Conservation (phyloP, 768 basidiomycete genomes). For the Agrocybe chaxingu region DNA sequence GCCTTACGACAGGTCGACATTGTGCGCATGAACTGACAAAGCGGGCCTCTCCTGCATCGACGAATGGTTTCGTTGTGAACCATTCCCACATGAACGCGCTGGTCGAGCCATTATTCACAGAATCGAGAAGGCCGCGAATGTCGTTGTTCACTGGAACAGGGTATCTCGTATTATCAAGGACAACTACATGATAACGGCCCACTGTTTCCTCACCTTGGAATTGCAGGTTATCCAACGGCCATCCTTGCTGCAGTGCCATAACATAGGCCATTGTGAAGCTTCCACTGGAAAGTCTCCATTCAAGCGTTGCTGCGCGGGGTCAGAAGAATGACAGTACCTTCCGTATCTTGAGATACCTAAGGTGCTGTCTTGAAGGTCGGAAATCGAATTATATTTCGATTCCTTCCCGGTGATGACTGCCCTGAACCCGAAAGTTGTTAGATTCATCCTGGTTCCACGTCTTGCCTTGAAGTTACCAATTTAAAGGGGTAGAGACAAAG, state of each 20-base stretch:
- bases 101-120: conserved; percentile 85
- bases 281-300: conserved; percentile 44
- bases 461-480: conserved; percentile 52
- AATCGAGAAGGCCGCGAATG: conserved; percentile 76
- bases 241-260: conserved; percentile 86
- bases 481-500: conserved; percentile 85
- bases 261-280: conserved; percentile 96
- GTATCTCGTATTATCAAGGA: too few species aligned
- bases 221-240: conserved; percentile 58
- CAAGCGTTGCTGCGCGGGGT: not conserved
- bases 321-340: conserved; percentile 44
- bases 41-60: conserved; percentile 72
- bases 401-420: conserved; percentile 88
- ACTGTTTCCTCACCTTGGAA: conserved; percentile 58
- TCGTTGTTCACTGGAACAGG: conserved; percentile 65
- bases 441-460: not conserved
- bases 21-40: conserved; percentile 56
- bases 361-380: conserved; percentile 75
- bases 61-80: conserved; percentile 77
- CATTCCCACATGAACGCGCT: conserved; percentile 96
- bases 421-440: conserved; percentile 39
- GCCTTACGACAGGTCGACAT: not conserved
- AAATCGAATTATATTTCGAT: conserved; percentile 64
- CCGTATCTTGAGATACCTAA: conserved; percentile 89
- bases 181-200: too few species aligned